Evolutionary conservation across 306 rosid species (phyloP).

Genomic region (Dryas drummondii): DNA sequence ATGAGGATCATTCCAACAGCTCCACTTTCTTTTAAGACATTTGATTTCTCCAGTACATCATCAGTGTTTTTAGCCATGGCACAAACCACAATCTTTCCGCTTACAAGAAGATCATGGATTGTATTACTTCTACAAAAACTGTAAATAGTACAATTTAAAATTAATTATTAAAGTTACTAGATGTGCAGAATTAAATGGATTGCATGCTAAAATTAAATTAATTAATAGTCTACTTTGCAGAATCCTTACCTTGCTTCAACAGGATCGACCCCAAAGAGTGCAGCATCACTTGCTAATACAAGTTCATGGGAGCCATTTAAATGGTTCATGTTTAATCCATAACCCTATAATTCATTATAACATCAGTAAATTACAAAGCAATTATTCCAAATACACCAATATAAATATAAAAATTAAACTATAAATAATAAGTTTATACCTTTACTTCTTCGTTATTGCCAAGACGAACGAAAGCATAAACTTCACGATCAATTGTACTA

Average conservation of each 20-base stretch:
- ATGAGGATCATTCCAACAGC: conserved; percentile 1
- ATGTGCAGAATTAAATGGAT: no score
- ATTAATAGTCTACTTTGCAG: no score
- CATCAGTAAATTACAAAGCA: neutral
- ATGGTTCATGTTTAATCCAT: neutral
- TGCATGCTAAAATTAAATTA: no score
- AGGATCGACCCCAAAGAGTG: neutral
- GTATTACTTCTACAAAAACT: neutral
- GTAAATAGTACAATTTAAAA: neutral
- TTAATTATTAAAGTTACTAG: neutral
- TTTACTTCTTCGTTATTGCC: neutral
- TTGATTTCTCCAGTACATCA: neutral
- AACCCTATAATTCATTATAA: neutral
- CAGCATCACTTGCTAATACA: neutral
- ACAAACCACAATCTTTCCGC: neutral
- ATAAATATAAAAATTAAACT: no score
- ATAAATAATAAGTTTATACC: neutral
- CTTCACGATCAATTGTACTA: neutral
- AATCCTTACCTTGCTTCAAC: neutral
- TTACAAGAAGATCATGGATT: neutral
- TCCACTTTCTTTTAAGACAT: neutral
- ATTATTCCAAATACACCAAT: neutral
- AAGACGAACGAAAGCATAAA: neutral
- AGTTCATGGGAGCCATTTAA: neutral
- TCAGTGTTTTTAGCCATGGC: neutral